Percentiles rank a stretch among this genome's conserved stretches.
Evolutionary conservation across 1,284 basidiomycete species (phyloP).

Genomic region (Cutaneotrichosporon sp.): DNA sequence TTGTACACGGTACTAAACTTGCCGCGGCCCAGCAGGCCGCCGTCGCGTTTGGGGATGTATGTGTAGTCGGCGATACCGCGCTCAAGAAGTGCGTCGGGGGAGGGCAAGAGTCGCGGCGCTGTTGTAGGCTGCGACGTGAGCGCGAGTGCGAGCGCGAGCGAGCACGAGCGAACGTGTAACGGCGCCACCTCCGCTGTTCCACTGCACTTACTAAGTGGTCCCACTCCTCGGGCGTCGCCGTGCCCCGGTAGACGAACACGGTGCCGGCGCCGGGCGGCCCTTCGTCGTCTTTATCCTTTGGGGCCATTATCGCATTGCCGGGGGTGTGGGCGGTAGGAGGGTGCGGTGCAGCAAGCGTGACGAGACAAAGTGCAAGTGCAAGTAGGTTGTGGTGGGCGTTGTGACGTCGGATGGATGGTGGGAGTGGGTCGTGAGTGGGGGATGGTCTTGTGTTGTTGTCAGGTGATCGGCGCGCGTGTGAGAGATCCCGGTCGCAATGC

Average conservation of each 20-base stretch:
- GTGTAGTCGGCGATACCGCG: constrained; percentile 49
- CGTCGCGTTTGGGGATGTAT: constrained; percentile 29
- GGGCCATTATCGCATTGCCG: constrained; percentile 11
- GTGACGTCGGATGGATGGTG: background rate
- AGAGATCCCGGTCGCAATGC: no score
- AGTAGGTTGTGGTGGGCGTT: background rate
- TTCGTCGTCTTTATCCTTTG: constrained; percentile 21
- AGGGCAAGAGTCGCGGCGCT: constrained; percentile 15
- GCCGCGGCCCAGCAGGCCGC: constrained; percentile 49
- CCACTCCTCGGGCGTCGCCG: constrained; percentile 12
- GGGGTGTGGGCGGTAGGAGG: background rate
- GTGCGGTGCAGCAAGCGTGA: no score
- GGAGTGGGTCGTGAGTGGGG: background rate
- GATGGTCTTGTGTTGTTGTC: background rate
- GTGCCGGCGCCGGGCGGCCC: constrained; percentile 37
- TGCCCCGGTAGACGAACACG: constrained; percentile 28
- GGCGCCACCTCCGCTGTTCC: no score
- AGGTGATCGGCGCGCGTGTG: background rate
- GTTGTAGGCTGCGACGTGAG: constrained; percentile 16
- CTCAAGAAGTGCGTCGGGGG: constrained; percentile 43
- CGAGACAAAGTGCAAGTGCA: background rate
- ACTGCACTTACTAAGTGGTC: constrained; percentile 18
- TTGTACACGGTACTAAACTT: constrained; percentile 52
- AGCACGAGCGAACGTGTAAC: no score
- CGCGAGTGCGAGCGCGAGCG: background rate